Evolutionary conservation across 441 rosid species (phyloP).

Genomic region (Bruguiera hainesii): DNA sequence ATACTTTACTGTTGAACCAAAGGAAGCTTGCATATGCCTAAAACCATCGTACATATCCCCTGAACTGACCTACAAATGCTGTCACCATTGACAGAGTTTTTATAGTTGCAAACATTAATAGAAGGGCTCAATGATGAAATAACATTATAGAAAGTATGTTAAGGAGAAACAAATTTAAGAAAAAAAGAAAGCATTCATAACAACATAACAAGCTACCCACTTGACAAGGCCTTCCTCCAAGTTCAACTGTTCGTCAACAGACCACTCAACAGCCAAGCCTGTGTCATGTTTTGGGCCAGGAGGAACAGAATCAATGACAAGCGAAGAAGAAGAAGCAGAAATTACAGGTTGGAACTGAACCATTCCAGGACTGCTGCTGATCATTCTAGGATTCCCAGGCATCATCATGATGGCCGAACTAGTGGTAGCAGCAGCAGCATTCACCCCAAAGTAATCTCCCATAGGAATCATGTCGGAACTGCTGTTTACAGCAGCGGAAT

Average conservation of each 20-base stretch:
- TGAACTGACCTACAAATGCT: no score
- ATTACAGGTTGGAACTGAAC: constrained; percentile 37
- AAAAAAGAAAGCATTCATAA: not conserved
- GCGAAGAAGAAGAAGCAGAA: constrained; percentile 49
- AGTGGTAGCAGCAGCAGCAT: not conserved
- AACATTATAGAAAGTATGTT: not conserved
- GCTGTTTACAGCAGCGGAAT: constrained; percentile 36
- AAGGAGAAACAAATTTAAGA: not conserved
- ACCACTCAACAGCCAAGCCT: constrained; percentile 82
- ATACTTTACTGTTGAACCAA: no score
- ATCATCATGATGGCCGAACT: constrained; percentile 8
- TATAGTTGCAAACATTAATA: no score
- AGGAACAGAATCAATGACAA: constrained; percentile 42
- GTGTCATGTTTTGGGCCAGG: constrained; percentile 60
- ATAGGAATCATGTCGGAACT: constrained; percentile 53
- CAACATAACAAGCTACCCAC: constrained; percentile 35
- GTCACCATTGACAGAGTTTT: no score
- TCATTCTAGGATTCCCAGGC: constrained; percentile 22
- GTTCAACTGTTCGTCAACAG: constrained; percentile 69
- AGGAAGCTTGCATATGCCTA: no score
- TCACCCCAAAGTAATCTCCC: constrained; percentile 45
- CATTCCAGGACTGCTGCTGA: constrained; percentile 37
- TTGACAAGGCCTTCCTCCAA: constrained; percentile 71
- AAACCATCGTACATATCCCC: no score
- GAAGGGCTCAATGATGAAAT: no score